These are phyloP conservation scores for Pelargonium citronellum DNA, from an alignment of 441 rosid species.

Conservation along the genomic window DNA sequence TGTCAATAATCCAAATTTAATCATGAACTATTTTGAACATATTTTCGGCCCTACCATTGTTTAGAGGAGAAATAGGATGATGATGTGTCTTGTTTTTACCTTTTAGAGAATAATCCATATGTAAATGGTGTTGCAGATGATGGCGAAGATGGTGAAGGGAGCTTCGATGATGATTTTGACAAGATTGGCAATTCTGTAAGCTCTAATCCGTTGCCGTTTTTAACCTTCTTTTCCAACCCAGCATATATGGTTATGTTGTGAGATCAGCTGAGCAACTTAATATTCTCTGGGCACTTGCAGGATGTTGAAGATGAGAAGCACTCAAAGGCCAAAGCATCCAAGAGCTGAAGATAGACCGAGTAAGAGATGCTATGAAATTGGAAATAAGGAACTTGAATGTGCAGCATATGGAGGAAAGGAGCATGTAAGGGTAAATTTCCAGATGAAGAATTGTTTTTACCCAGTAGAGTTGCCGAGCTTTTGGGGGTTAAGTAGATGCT, in stretches of 20 bases:
- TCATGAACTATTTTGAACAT: too few relatives aligned
- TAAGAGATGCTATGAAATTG: not conserved
- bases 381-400: not conserved
- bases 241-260: too few relatives aligned
- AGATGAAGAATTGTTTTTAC: too few relatives aligned
- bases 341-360: not conserved
- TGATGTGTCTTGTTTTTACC: too few relatives aligned
- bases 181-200: conserved; percentile 78
- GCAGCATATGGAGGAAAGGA: not conserved
- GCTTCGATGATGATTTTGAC: conserved; percentile 79
- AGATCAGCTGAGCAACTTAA: not conserved
- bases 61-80: too few relatives aligned
- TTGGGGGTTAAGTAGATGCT: too few relatives aligned
- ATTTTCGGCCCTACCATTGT: too few relatives aligned
- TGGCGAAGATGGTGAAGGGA: conserved; percentile 49
- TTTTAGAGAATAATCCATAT: too few relatives aligned
- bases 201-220: conserved; percentile 13
- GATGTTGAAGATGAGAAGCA: conserved; percentile 69
- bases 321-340: conserved; percentile 25
- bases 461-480: too few relatives aligned
- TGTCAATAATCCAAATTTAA: too few relatives aligned
- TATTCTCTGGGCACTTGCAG: conserved; percentile 31
- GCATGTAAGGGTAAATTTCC: not conserved
- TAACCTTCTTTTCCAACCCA: not conserved
- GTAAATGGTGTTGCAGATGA: conserved; percentile 21